These are phyloP conservation scores for Penicillium sp. DNA, from an alignment of 2,329 filamentous ascomycete species.

Conservation along the genomic window DNA sequence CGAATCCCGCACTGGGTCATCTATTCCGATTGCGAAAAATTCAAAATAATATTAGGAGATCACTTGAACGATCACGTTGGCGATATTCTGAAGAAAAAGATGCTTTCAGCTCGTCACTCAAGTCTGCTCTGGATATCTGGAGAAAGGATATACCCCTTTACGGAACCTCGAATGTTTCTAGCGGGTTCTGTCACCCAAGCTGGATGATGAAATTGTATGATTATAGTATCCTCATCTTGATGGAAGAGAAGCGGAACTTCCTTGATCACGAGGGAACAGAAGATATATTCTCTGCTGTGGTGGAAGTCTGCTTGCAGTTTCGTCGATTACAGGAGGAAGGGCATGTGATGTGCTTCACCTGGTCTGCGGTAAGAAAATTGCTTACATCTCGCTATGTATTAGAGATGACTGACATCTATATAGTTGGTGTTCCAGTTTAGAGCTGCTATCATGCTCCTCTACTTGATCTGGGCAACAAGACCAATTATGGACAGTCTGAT, in stretches of 20 bases:
- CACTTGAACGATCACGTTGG: constrained; percentile 24
- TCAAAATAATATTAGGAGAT: constrained; percentile 35
- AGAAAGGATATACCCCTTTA: constrained; percentile 38
- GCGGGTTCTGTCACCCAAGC: constrained; percentile 34
- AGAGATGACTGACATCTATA: constrained; percentile 1
- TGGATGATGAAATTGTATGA: constrained; percentile 39
- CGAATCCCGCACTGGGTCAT: constrained; percentile 33
- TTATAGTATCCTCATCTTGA: constrained; percentile 38
- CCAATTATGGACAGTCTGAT: constrained; percentile 16
- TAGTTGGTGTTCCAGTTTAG: constrained; percentile 39
- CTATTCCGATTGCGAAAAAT: constrained; percentile 37
- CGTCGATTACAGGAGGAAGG: constrained; percentile 37
- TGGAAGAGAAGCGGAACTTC: constrained; percentile 34
- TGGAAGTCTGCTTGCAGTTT: constrained; percentile 36
- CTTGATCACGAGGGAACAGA: constrained; percentile 33
- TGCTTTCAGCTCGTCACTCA: constrained; percentile 28
- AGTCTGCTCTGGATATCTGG: constrained; percentile 35
- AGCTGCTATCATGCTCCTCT: constrained; percentile 36
- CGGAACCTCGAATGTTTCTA: constrained; percentile 29
- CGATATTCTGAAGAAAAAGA: constrained; percentile 18
- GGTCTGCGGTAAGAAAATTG: constrained; percentile 34
- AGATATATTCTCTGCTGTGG: constrained; percentile 34
- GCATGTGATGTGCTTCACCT: constrained; percentile 39
- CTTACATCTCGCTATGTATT: no score
- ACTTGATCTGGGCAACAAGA: constrained; percentile 33